A percentile compares a stretch with the other conserved stretches of the same genome.
Conservation (phyloP, 2,329 filamentous ascomycete species). For the Leptodontidium sp. region DNA sequence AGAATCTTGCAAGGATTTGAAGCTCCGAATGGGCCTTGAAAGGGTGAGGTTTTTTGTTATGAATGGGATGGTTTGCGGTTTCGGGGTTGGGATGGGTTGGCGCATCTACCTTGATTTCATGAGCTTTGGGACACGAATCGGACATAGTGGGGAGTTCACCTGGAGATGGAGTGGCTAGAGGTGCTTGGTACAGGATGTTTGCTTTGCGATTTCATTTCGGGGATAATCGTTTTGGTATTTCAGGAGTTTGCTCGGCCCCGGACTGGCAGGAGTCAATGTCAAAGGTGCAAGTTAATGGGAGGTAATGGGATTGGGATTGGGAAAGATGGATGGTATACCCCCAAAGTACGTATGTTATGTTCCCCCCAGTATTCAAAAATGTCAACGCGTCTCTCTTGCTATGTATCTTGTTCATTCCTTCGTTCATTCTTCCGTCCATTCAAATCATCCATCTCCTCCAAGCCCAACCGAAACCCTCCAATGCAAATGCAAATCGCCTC, state of each 20-base stretch:
- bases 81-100: background rate
- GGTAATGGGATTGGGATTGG: too few species aligned
- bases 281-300: background rate
- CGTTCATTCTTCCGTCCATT: background rate
- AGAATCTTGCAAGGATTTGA: constrained; percentile 43
- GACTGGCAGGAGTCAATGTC: background rate
- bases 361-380: background rate
- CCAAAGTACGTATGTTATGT: background rate
- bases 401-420: background rate
- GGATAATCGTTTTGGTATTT: too few species aligned
- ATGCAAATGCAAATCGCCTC: background rate
- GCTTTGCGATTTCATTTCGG: background rate
- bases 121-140: too few species aligned
- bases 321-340: background rate
- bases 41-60: background rate
- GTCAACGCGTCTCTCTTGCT: background rate
- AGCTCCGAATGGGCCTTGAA: constrained; percentile 2
- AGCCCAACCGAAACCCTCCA: background rate
- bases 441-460: background rate
- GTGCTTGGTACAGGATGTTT: background rate
- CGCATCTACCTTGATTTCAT: too few species aligned
- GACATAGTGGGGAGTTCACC: too few species aligned
- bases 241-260: background rate
- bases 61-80: background rate
- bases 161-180: background rate